Evolutionary conservation across 495 filamentous ascomycete species (phyloP), one percentile per base, ranked within the genome.

Genomic region (Pyrenula massariospora): DNA sequence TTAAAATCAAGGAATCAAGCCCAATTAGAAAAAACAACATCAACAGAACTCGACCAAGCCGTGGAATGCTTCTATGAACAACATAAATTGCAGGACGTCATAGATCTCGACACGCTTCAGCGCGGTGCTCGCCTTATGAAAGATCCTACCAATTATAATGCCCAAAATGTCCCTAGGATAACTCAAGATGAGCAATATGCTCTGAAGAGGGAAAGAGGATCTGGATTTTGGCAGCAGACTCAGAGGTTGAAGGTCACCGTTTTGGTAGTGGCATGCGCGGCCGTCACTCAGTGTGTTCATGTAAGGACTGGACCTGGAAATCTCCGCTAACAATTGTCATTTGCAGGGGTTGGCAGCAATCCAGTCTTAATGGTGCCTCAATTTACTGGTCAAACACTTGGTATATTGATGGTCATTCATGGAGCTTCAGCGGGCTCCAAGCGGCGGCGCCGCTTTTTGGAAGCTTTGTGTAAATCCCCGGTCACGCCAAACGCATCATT

Each of bases 311-410:
- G 15, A 8, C 5, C 15, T 8, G 31, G 31, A 15, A 5, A 5
- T 42, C 31, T 42, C 31, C 15, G 31, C n/a, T n/a, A n/a, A n/a
- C n/a, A n/a, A n/a, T n/a, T n/a, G n/a, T n/a, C n/a, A 21, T 62
- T 42, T 52, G 50, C 2, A 65, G 63, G 54, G 84, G 84, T 12
- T 87, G 83, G 83, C 83, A 85, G 60, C 82, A 86, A 65, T 83
- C 82, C 19, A 79, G 83, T 20, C 78, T 78, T 19, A 89, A 88
- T 62, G 84, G 81, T 36, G 84, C 84, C 49, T 85, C 81, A 56
- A 70, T 85, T 55, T 75, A 71, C 57, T 88, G 86, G 70, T 75
- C 81, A 2, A 22, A 57, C 0, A 65, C 64, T 1, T 71, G 78
- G 47, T 62, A 63, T 22, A 63, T 74, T 31, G 56, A 53, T 25